Evolutionary conservation across 371 early-diverging fungal genomes (phyloP), one percentile per base, ranked within the genome.

Genomic region (Mucor lusitanicus): DNA sequence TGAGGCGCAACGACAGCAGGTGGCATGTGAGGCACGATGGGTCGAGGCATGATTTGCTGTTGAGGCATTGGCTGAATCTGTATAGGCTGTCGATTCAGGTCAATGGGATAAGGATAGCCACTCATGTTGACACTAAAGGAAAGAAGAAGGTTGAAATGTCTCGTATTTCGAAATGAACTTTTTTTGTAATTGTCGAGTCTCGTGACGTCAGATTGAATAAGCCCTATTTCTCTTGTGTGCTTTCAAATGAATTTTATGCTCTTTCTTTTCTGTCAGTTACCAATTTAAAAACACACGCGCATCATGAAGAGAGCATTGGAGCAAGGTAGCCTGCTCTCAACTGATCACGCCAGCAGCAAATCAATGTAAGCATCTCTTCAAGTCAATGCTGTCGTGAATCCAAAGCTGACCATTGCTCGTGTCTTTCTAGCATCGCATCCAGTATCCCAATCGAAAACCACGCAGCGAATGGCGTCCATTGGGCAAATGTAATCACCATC

Each of bases 361-460:
- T 12, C 21, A 50, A 50, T 8, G 50, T 50, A 50, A 23, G 2
- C 9, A 8, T 8, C 35, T 11, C 8, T 8, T 48, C 7, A 23
- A 23, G 11, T 19, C 50, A 7, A 50, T 25, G 12, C 9, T n/a
- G n/a, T n/a, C n/a, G n/a, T n/a, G n/a, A n/a, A n/a, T 25, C 17
- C 23, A 7, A 11, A 25, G 48, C 21, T 50, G 23, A 50, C 21
- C 13, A 11, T 21, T 25, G 21, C 13, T 25, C 50, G 50, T 50
- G 50, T 50, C 23, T 44, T 44, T 19, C 23, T 50, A 50, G 50
- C 12, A 19, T 91, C 56, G 91, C 90, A 70, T 98, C 98, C 15
- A 95, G 94, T 58, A 97, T 87, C 37, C 99, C 98, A 65, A 97
- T 98, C 56, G 97, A 95, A 40, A 96, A 96, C 98, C 99, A 99